Evolutionary conservation across 129 eudicot genomes (phyloP).

Genomic region (Smallanthus sonchifolius): DNA sequence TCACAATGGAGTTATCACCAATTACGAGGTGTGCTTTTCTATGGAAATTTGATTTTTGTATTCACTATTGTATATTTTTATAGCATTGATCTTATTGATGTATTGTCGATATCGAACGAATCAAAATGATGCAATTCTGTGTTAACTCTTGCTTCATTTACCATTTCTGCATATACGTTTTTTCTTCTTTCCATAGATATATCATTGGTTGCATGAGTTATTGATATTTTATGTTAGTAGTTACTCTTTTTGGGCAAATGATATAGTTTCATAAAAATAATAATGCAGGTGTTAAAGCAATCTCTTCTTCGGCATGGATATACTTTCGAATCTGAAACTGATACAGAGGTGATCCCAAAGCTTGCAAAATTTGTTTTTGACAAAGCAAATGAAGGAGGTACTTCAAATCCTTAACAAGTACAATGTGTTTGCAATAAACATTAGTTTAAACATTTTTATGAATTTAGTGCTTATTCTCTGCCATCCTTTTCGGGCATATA

Average conservation of each 20-base stretch:
- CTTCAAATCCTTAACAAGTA: neutral
- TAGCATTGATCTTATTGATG: neutral
- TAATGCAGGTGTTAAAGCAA: conserved; percentile 76
- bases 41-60: neutral
- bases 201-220: neutral
- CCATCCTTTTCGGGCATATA: neutral
- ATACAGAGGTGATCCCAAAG: conserved; percentile 98
- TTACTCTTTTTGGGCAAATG: neutral
- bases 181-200: neutral
- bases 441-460: neutral
- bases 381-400: conserved; percentile 88
- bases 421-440: neutral
- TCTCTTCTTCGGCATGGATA: conserved; percentile 86
- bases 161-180: neutral
- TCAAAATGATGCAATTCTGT: neutral
- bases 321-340: conserved; percentile 94
- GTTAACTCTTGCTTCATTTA: neutral
- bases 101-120: neutral
- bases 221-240: neutral
- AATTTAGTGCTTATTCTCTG: neutral
- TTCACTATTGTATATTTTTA: neutral
- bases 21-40: conserved; percentile 63
- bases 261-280: neutral
- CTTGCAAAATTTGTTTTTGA: conserved; percentile 96
- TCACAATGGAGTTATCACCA: conserved; percentile 94